Percentiles rank a stretch among this genome's conserved stretches.
Conservation (phyloP, 129 eudicot genomes). For the Heracleum sosnowskyi region DNA sequence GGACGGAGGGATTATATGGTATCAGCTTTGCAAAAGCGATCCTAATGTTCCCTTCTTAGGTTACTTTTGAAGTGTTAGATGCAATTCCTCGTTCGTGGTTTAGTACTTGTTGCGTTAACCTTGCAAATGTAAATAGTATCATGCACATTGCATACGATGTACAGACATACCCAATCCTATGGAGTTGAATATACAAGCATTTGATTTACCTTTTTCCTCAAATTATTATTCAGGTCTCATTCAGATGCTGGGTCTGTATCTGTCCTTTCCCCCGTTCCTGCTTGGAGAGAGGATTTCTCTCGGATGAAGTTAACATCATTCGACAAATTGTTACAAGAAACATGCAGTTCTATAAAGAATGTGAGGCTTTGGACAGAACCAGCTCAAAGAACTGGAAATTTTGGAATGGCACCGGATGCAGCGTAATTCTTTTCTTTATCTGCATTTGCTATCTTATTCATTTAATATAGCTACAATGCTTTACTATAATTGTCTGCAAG, state of each 20-base stretch:
- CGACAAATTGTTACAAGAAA: slow-evolving; percentile 68
- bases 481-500: background rate
- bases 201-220: background rate
- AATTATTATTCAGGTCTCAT: slow-evolving; percentile 34
- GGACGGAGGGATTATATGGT: too few relatives aligned
- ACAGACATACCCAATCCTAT: background rate
- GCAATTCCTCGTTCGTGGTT: background rate
- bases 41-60: background rate
- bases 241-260: slow-evolving; percentile 38
- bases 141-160: background rate
- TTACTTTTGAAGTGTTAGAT: background rate
- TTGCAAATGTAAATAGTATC: background rate
- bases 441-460: background rate
- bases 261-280: slow-evolving; percentile 62
- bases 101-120: background rate
- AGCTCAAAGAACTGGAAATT: slow-evolving; percentile 65
- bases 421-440: slow-evolving; percentile 48
- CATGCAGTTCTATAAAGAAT: slow-evolving; percentile 67
- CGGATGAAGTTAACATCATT: slow-evolving; percentile 79
- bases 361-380: slow-evolving; percentile 71
- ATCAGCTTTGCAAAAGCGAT: too few relatives aligned
- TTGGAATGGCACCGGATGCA: slow-evolving; percentile 99
- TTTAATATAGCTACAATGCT: background rate
- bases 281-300: slow-evolving; percentile 84
- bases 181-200: background rate